Evolutionary conservation across 805 yeast species (phyloP), one percentile per base, ranked within the genome.

Genomic region (Ogataea trehalophila): DNA sequence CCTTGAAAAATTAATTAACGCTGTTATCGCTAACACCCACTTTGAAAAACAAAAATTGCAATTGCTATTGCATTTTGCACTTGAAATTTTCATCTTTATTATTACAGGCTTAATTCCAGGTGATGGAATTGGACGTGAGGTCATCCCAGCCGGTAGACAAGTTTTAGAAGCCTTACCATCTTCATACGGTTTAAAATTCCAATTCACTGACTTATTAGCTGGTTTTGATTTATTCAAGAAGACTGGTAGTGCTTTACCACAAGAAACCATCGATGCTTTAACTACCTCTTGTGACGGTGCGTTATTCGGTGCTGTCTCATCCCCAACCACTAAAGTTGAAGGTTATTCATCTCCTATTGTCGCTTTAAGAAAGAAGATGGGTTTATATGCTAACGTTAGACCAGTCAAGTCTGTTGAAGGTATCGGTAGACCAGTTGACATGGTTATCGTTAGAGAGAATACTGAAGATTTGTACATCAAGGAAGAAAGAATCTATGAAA

Each of bases 291-390:
- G 99, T 71, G 96, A 94, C 61, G 98, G 97, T 74, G 99, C 98
- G 17, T 76, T 94, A 46, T 94, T 94, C 62, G 99, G 99, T 59
- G 96, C 99, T 48, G 99, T 94, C 46, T 88, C 90, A 42, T 90
- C 97, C 17, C 99, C 99, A 56, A 77, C 96, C 40, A 81, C 84
- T 59, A 90, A 90, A 71, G 98, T 94, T 41, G 94, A 79, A 41
- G 99, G 99, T 45, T 94, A 94, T 74, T 91, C 97, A 17, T 92
- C 98, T 31, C 99, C 99, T 58, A 92, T 94, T 68, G 99, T 94
- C 46, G 98, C 98, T n/a, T 77, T 94, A 63, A 85, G 99, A 75
- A 94, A 92, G 80, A 87, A 87, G 70, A 65, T 94, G 70, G 97
- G 96, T 8, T 75, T 94, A 45, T 94, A 87, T 67, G 99, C 99